Base-by-base conservation (phyloP, 2,329 filamentous ascomycete species). In the Ophiostoma himal-ulmi region DNA sequence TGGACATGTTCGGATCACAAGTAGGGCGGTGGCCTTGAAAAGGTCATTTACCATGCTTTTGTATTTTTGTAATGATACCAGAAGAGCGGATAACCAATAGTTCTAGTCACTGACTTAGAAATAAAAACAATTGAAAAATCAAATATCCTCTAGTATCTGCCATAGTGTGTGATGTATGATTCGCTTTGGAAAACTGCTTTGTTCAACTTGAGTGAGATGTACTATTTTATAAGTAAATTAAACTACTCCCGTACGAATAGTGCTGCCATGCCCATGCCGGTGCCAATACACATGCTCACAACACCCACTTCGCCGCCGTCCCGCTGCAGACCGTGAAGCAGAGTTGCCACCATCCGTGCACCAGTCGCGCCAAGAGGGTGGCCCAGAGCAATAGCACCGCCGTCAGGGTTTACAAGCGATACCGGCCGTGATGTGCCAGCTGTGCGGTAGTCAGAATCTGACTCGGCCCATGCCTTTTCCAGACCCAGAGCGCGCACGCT, bases 301-400 rank as follows among this genome's bases (percentile, higher is more conserved):
- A 97, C 92, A 74, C 94, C 93, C 67, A 96, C 82, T 79, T 94
- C 85, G 71, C 91, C 84, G 0, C 88, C 91, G 80, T 80, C 87
- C 81, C 87, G 91, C 77, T 82, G 90, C 84, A 80, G 86, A 78
- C 81, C 96, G 78, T 82, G 86, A 75, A 84, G 75, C 74, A 94
- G 79, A 68, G 91, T 94, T 67, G 88, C 88, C 75, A 93, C 81
- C 85, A 96, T 90, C 74, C 94, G 84, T 39, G 91, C 92, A 44
- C 92, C 93, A 5, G 94, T 97, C 41, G 93, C 94, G 66, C 94
- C 94, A 0, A 97, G 84, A 6, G 94, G 94, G 79, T 97, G 94
- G 1, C 94, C 94, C 34, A 97, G 81, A n/a, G 94, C 94, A 79
- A 97, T 97, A 2, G 94, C 94, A 41, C 94, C 94, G 72, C 94